Evolutionary conservation across 148 eudicot genomes (phyloP), one percentile per base, ranked within the genome.

Genomic region (Salicornia ramosissima): DNA sequence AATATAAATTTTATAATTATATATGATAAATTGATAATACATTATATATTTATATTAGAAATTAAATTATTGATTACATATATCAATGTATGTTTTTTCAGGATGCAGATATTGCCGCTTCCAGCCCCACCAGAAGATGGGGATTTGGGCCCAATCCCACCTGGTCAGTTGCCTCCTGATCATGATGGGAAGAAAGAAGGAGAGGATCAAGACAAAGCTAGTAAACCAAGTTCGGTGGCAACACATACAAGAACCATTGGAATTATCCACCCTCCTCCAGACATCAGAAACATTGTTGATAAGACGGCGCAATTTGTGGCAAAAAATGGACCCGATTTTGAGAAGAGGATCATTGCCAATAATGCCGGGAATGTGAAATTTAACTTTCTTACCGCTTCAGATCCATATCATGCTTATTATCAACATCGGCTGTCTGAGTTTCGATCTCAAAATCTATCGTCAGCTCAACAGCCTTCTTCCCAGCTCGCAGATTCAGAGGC

Each of bases 121-220:
- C 95, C 95, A 13, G 91, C 95, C 19, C 95, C 95, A 0, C 89
- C 95, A 7, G 46, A 80, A 36, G 89, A 89, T 83, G 95, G 95
- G 62, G 77, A 89, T 77, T 87, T 86, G 19, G 94, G 94, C 22
- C 88, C 88, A 12, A 33, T 71, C 24, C 94, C 94, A 1, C 56
- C 54, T 28, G 63, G 90, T 53, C 94, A 88, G 67, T 77, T 88
- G 55, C 71, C 73, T 16, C 69, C 81, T n/a, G 65, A 77, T 15
- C 50, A 46, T 26, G 81, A 72, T 26, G 86, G 73, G 21, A 77
- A 21, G 28, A 74, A 63, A 22, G 83, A 78, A 68, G 68, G 21
- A 2, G 79, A 83, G n/a, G 84, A 80, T 29, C 81, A 77, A 45
- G 81, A 67, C 39, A 75, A 74, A 54, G 79, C 65, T 40, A 39